Evolutionary conservation across 148 eudicot species (phyloP).

Genomic region (Beta vulgaris): DNA sequence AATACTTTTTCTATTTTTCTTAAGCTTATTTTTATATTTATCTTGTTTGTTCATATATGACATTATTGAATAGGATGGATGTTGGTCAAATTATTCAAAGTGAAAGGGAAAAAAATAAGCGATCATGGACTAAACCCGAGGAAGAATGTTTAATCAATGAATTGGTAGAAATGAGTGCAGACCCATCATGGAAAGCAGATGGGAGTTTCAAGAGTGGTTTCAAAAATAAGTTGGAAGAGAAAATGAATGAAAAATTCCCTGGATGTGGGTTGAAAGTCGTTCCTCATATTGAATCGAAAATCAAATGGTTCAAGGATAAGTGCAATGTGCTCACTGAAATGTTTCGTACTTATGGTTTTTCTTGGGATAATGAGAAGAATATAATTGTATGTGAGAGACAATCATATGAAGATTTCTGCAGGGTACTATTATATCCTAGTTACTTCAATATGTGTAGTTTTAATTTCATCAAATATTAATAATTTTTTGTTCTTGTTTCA

Average conservation of each 20-base stretch:
- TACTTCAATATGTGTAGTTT: too few species aligned
- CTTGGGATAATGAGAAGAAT: slow-evolving; percentile 2
- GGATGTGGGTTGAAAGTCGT: slow-evolving; percentile 10
- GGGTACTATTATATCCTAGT: neutral
- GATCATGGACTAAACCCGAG: slow-evolving; percentile 5
- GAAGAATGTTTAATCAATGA: slow-evolving; percentile 12
- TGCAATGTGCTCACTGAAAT: neutral
- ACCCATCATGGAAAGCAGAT: neutral
- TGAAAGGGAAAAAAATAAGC: slow-evolving; percentile 14
- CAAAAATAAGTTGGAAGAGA: slow-evolving; percentile 9
- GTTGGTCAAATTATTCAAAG: slow-evolving; percentile 12
- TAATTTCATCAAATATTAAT: too few species aligned
- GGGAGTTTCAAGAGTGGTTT: slow-evolving; percentile 12
- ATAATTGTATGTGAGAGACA: slow-evolving; percentile 12
- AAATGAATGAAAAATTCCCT: neutral
- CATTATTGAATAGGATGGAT: neutral
- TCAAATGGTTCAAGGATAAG: slow-evolving; percentile 16
- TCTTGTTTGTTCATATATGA: too few species aligned
- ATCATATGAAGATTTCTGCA: slow-evolving; percentile 14
- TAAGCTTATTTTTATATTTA: too few species aligned
- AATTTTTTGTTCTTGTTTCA: too few species aligned
- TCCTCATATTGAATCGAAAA: slow-evolving; percentile 20
- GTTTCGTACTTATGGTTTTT: slow-evolving; percentile 1
- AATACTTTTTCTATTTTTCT: too few species aligned
- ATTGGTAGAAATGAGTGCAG: neutral